phyloP scores from a whole-genome alignment of 495 filamentous ascomycete species.

The Aspergillus olivimuriae region DNA sequence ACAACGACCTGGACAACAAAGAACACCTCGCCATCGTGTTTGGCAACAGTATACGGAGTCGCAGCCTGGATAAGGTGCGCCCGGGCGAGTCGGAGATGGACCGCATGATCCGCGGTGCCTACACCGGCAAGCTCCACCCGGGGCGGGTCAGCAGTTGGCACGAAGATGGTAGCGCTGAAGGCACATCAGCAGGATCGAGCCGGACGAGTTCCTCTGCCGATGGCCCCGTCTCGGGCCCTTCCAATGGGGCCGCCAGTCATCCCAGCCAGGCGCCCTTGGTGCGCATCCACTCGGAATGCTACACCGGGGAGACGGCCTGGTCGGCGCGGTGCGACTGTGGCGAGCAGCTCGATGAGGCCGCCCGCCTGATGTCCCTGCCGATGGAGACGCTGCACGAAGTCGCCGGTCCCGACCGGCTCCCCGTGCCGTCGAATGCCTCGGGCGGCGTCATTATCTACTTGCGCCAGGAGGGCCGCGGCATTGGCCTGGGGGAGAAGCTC shows the following conservation, averaged over 20 bases:
- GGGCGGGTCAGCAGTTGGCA: constrained; percentile 68
- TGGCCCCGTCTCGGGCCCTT: constrained; percentile 3
- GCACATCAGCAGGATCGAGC: neutral
- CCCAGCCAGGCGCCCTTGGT: constrained; percentile 60
- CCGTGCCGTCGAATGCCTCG: constrained; percentile 44
- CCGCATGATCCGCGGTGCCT: constrained; percentile 90
- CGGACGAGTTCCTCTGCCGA: constrained; percentile 1
- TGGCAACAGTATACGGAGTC: constrained; percentile 73
- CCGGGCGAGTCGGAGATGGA: constrained; percentile 94
- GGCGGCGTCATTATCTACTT: constrained; percentile 94
- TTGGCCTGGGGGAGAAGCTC: constrained; percentile 88
- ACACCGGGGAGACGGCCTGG: constrained; percentile 98
- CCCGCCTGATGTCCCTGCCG: constrained; percentile 83
- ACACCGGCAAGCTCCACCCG: constrained; percentile 80
- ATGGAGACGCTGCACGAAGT: constrained; percentile 31
- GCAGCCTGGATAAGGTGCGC: constrained; percentile 68
- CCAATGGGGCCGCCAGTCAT: constrained; percentile 5
- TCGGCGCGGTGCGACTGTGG: constrained; percentile 96
- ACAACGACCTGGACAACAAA: constrained; percentile 87
- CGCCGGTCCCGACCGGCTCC: constrained; percentile 29
- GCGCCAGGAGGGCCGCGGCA: constrained; percentile 91
- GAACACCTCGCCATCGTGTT: constrained; percentile 99
- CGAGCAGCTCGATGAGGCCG: constrained; percentile 95
- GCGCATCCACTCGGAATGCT: constrained; percentile 96
- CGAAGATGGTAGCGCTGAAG: constrained; percentile 26